These are phyloP conservation scores for Aspergillus persii DNA, from an alignment of 2,329 filamentous ascomycete genomes.

Conservation along the genomic window DNA sequence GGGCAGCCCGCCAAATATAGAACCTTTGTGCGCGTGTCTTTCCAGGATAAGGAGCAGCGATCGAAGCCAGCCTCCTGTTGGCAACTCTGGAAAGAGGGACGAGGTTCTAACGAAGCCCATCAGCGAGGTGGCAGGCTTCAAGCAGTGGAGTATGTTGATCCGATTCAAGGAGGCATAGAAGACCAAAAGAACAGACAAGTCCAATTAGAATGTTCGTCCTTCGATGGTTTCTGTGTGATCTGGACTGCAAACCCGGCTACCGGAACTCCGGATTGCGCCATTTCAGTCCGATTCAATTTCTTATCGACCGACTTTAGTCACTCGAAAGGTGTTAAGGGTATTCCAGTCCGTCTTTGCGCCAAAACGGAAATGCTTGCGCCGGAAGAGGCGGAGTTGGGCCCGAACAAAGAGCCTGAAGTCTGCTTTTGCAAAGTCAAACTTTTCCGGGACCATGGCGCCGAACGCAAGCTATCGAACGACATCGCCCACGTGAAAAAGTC, in stretches of 20 bases:
- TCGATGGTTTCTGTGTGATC: slow-evolving; percentile 88
- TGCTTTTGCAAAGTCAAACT: slow-evolving; percentile 97
- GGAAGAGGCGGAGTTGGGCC: slow-evolving; percentile 46
- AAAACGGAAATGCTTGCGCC: slow-evolving; percentile 72
- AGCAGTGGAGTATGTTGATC: slow-evolving; percentile 88
- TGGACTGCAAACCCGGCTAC: slow-evolving; percentile 72
- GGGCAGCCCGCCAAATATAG: slow-evolving; percentile 69
- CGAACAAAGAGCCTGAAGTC: slow-evolving; percentile 60
- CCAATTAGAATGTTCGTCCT: slow-evolving; percentile 73
- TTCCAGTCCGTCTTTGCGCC: slow-evolving; percentile 86
- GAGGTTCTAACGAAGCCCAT: slow-evolving; percentile 93
- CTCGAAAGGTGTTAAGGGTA: slow-evolving; percentile 97
- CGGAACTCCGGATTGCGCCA: slow-evolving; percentile 70
- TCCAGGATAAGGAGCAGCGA: slow-evolving; percentile 92
- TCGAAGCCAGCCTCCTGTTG: slow-evolving; percentile 79
- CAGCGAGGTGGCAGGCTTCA: slow-evolving; percentile 88
- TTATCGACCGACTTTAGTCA: slow-evolving; percentile 98
- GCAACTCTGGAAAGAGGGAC: slow-evolving; percentile 93
- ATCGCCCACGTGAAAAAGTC: slow-evolving; percentile 93
- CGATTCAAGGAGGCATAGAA: slow-evolving; percentile 54
- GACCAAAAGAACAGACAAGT: slow-evolving; percentile 61
- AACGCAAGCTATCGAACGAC: slow-evolving; percentile 92
- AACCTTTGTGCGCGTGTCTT: slow-evolving; percentile 91
- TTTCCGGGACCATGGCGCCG: slow-evolving; percentile 92
- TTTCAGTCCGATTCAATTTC: slow-evolving; percentile 96